phyloP scores from a whole-genome alignment of 2,329 filamentous ascomycete genomes.

The Colletotrichum neosansevieriae region DNA sequence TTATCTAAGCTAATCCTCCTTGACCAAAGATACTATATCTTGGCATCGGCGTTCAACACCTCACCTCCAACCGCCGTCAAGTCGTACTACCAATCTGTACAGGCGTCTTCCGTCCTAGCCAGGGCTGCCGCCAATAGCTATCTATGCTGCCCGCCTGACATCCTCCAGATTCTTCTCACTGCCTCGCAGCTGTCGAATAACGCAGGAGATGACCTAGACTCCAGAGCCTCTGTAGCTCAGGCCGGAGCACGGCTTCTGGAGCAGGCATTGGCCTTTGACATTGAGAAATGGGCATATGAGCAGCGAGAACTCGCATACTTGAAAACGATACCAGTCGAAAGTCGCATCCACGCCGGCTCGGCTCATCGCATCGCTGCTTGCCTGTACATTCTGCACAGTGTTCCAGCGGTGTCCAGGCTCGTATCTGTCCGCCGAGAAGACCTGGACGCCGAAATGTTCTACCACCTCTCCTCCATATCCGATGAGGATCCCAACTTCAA shows the following conservation, averaged over 20 bases:
- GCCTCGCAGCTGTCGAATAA: slow-evolving; percentile 56
- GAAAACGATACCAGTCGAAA: slow-evolving; percentile 50
- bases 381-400: slow-evolving; percentile 59
- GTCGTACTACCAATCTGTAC: slow-evolving; percentile 52
- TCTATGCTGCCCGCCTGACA: slow-evolving; percentile 58
- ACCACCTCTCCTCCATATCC: slow-evolving; percentile 60
- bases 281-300: slow-evolving; percentile 55
- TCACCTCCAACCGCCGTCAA: slow-evolving; percentile 46
- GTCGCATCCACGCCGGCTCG: slow-evolving; percentile 55
- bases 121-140: slow-evolving; percentile 59
- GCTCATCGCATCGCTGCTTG: slow-evolving; percentile 59
- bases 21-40: slow-evolving; percentile 56
- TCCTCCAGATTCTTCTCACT: slow-evolving; percentile 57
- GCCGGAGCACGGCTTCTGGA: slow-evolving; percentile 51
- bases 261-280: slow-evolving; percentile 55
- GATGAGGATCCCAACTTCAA: slow-evolving; percentile 66
- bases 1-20: slow-evolving; percentile 2
- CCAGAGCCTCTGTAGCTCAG: slow-evolving; percentile 47
- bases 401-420: slow-evolving; percentile 47
- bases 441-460: slow-evolving; percentile 59
- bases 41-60: slow-evolving; percentile 58
- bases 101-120: slow-evolving; percentile 53
- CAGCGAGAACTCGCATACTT: slow-evolving; percentile 51
- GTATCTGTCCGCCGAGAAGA: slow-evolving; percentile 46
- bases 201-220: slow-evolving; percentile 44